These are phyloP conservation scores for Leccinum subfulvum DNA, from an alignment of 1,284 basidiomycete species.

Conservation along the genomic window DNA sequence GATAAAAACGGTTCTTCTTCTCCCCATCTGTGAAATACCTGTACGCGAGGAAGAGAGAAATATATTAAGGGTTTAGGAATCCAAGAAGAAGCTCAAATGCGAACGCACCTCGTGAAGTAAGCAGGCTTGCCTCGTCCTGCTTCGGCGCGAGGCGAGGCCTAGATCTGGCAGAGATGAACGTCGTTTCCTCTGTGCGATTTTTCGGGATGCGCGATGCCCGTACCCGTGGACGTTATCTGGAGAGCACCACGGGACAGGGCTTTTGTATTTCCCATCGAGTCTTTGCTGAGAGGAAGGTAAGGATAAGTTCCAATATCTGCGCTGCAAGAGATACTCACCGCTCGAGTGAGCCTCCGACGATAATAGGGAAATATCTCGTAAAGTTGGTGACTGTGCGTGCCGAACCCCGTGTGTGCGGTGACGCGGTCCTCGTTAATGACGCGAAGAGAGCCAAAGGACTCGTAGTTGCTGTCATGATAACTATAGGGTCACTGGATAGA, in stretches of 20 bases:
- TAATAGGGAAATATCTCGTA: slow-evolving; percentile 91
- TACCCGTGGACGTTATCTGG: slow-evolving; percentile 89
- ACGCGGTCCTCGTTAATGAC: slow-evolving; percentile 93
- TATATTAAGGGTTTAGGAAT: neutral
- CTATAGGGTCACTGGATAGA: slow-evolving; percentile 31
- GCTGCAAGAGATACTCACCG: slow-evolving; percentile 49
- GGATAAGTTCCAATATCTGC: slow-evolving; percentile 5
- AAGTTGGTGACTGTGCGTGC: slow-evolving; percentile 80
- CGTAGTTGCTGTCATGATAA: slow-evolving; percentile 61
- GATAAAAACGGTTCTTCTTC: slow-evolving; percentile 71
- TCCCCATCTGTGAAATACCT: slow-evolving; percentile 79
- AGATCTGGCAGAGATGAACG: slow-evolving; percentile 88
- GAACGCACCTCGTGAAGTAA: slow-evolving; percentile 71
- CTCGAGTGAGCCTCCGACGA: slow-evolving; percentile 75
- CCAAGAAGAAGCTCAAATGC: neutral
- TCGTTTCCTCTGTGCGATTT: slow-evolving; percentile 56
- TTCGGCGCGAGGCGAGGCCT: slow-evolving; percentile 65
- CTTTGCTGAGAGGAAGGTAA: slow-evolving; percentile 49
- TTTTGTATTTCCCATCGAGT: slow-evolving; percentile 89
- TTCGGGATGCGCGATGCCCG: slow-evolving; percentile 84
- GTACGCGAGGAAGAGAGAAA: neutral
- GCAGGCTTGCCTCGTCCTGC: slow-evolving; percentile 56
- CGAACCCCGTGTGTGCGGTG: slow-evolving; percentile 76
- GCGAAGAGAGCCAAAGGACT: slow-evolving; percentile 62
- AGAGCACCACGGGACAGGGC: slow-evolving; percentile 84